Evolutionary conservation across 805 yeast genomes (phyloP).

Genomic region (Teunomyces barrocoloradensis): DNA sequence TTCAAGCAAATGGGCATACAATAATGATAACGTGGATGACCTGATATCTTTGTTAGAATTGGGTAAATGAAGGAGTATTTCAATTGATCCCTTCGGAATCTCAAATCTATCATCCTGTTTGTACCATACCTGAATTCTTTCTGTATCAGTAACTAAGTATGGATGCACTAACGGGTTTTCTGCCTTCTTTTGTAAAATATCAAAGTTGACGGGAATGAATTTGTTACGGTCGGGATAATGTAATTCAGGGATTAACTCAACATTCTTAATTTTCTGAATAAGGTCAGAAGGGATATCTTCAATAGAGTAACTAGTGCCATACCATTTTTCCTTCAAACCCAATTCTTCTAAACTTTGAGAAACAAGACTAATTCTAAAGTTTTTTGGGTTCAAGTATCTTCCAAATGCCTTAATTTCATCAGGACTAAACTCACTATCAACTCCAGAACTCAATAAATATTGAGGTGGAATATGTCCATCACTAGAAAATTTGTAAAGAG

Average conservation of each 20-base stretch:
- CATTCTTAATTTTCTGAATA: conserved; percentile 25
- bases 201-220: conserved; percentile 78
- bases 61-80: conserved; percentile 64
- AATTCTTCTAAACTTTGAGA: conserved; percentile 46
- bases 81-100: conserved; percentile 81
- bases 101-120: conserved; percentile 87
- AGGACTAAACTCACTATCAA: conserved; percentile 60
- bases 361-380: conserved; percentile 60
- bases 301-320: conserved; percentile 76
- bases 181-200: conserved; percentile 45
- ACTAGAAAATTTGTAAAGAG: conserved; percentile 48
- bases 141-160: conserved; percentile 50
- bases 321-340: conserved; percentile 72
- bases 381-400: conserved; percentile 50
- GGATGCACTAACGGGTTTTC: conserved; percentile 53
- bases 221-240: conserved; percentile 72
- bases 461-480: conserved; percentile 56
- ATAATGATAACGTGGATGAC: conserved; percentile 53
- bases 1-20: conserved; percentile 68
- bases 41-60: conserved; percentile 57
- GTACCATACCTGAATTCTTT: conserved; percentile 69
- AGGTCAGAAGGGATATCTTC: conserved; percentile 44
- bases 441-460: conserved; percentile 53
- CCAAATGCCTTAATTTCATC: conserved; percentile 50
- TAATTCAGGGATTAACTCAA: conserved; percentile 32